These are phyloP conservation scores for Sophora flavescens DNA, from an alignment of 306 rosid species.

Conservation along the genomic window DNA sequence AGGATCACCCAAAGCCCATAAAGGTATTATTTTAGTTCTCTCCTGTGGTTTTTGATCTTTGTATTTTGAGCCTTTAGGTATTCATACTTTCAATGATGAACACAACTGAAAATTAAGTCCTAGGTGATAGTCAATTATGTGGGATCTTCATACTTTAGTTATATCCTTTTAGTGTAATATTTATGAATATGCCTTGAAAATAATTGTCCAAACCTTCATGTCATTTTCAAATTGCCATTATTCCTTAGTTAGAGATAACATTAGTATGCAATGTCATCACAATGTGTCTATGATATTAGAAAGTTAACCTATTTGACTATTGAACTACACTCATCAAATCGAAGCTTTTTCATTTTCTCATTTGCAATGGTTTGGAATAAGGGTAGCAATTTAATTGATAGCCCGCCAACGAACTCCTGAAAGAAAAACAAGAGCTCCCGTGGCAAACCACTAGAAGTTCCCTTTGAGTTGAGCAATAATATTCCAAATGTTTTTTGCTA, in stretches of 20 bases:
- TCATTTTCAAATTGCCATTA: conserved; percentile 17
- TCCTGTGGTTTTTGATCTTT: conserved; percentile 15
- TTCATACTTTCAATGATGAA: conserved; percentile 15
- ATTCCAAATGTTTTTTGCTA: background rate
- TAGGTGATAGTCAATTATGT: background rate
- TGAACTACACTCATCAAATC: background rate
- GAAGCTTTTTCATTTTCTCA: background rate
- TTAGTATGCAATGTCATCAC: background rate
- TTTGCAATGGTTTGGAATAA: background rate
- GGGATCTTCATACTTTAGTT: background rate
- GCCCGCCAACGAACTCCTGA: background rate
- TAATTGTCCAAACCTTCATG: conserved; percentile 5
- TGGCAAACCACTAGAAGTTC: background rate
- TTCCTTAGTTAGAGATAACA: background rate
- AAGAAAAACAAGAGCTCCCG: background rate
- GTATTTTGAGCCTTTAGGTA: background rate
- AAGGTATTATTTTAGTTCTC: conserved; percentile 59
- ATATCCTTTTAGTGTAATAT: background rate
- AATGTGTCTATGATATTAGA: conserved; percentile 6
- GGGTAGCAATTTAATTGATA: background rate
- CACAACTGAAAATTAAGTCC: conserved; percentile 1
- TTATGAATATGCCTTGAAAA: conserved; percentile 10
- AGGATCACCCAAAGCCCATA: conserved; percentile 96
- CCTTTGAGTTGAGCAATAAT: background rate
- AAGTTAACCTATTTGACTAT: background rate